Evolutionary conservation across 352 stramenopile genomes (phyloP).

Genomic region (Phytophthora brassicae): DNA sequence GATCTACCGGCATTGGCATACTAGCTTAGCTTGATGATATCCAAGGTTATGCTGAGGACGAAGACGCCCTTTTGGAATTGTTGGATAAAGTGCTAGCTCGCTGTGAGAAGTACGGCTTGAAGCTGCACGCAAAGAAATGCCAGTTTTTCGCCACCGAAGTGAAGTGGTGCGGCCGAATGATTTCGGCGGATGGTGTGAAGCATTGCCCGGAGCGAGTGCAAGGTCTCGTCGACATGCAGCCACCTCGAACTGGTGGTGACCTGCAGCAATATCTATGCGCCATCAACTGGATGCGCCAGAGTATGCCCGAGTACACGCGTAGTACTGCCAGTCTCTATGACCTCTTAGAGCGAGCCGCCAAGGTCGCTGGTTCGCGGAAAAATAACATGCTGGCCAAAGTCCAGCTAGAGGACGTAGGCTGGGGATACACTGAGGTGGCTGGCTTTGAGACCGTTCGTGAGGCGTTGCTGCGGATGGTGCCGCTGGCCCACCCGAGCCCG

Average conservation of each 20-base stretch:
- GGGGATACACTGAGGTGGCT: constrained; percentile 2
- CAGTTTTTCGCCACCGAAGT: constrained; percentile 23
- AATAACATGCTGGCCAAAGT: constrained; percentile 19
- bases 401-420: constrained; percentile 7
- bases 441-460: background rate
- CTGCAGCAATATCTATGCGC: constrained; percentile 40
- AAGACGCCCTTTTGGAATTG: constrained; percentile 15
- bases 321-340: constrained; percentile 4
- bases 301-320: constrained; percentile 26
- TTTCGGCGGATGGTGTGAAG: constrained; percentile 18
- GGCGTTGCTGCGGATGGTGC: constrained; percentile 21
- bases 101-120: constrained; percentile 30
- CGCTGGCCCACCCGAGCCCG: constrained; percentile 19
- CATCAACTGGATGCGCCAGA: constrained; percentile 36
- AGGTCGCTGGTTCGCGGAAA: constrained; percentile 9
- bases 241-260: constrained; percentile 19
- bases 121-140: constrained; percentile 41
- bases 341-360: constrained; percentile 10
- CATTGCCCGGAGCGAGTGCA: constrained; percentile 26
- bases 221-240: constrained; percentile 26
- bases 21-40: constrained; percentile 37
- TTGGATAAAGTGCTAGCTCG: constrained; percentile 12
- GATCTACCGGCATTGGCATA: constrained; percentile 10
- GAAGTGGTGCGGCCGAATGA: constrained; percentile 25
- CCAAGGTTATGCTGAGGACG: constrained; percentile 14